Base-by-base conservation (phyloP, 1,284 basidiomycete genomes). In the Hemileia vastatrix region DNA sequence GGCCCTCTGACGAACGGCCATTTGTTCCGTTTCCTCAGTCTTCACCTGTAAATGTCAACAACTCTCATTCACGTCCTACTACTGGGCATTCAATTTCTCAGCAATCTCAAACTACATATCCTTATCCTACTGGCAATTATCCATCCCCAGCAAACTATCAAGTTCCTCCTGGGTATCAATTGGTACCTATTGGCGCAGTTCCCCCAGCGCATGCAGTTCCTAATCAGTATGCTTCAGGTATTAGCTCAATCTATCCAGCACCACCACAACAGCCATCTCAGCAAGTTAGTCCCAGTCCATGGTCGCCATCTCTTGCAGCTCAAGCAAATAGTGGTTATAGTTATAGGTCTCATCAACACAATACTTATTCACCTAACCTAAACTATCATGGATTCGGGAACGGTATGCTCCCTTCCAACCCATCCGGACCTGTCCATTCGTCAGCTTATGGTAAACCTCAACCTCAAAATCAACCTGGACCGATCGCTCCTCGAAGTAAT, bases 131-230 rank as follows among this genome's bases (percentile, higher is more conserved):
- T n/a, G 50, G 33, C 15, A 36, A 36, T n/a, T 62, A 36, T 55
- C 53, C 60, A 43, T 54, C 60, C 23, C 60, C 53, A 24, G 33
- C 53, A 1, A 62, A 53, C 23, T 62, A 55, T 18, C 60, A 62
- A 21, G 60, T 62, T 1, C 60, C 60, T 2, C 60, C 60, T 4
- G 60, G 60, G 15, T 62, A 62, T 54, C 60, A 62, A 32, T 54
- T 62, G 18, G 60, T 62, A 33, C 60, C 60, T 11, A 62, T 62
- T 24, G 53, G 60, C 1, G 55, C 50, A 24, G 21, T 62, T 3
- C 58, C 13, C 44, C 27, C n/a, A 19, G 55, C 8, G 8, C 60
- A 49, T n/a, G n/a, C n/a, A n/a, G n/a, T n/a, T n/a, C 9, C 52
- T 6, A 43, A 15, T 9, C 45, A 33, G 32, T 43, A 19, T 24